phyloP scores from a whole-genome alignment of 2,329 filamentous ascomycete genomes.

The Dothideomycetes sp. region DNA sequence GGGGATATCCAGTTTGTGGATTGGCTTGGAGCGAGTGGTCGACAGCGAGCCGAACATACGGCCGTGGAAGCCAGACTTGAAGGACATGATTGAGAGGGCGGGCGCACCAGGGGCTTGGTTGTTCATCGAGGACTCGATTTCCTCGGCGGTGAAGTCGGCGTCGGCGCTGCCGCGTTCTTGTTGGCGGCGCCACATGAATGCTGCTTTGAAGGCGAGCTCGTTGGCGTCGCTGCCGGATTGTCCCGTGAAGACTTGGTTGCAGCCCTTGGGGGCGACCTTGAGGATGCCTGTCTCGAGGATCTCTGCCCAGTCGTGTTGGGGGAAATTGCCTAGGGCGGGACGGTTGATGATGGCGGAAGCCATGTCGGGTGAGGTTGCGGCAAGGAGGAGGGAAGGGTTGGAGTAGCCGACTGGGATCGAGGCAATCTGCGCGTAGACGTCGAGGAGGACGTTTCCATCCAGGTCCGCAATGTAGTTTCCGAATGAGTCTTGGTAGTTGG shows the following conservation, averaged over 20 bases:
- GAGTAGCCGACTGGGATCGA: conserved; percentile 87
- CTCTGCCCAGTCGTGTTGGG: conserved; percentile 65
- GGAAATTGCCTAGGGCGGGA: conserved; percentile 80
- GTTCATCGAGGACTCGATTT: conserved; percentile 62
- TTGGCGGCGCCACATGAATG: conserved; percentile 80
- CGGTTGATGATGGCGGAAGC: conserved; percentile 69
- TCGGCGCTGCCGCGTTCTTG: conserved; percentile 63
- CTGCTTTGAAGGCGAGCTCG: conserved; percentile 84
- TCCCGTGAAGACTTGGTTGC: conserved; percentile 79
- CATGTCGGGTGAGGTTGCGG: conserved; percentile 66
- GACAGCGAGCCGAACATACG: conserved; percentile 76
- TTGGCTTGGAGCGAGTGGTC: conserved; percentile 79
- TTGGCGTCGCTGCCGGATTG: conserved; percentile 84
- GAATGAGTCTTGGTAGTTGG: conserved; percentile 57
- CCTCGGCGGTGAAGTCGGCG: conserved; percentile 66
- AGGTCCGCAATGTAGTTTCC: conserved; percentile 69
- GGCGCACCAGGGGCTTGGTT: conserved; percentile 72
- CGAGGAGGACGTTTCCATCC: conserved; percentile 58
- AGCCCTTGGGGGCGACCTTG: conserved; percentile 66
- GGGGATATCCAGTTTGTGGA: conserved; percentile 87
- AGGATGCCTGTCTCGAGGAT: conserved; percentile 69
- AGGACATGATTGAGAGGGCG: conserved; percentile 70
- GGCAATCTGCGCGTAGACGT: conserved; percentile 79
- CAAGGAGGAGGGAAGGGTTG: conserved; percentile 60
- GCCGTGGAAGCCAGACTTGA: conserved; percentile 78